These are phyloP conservation scores for Dentipellis fragilis DNA, from an alignment of 768 basidiomycete genomes.

Conservation along the genomic window DNA sequence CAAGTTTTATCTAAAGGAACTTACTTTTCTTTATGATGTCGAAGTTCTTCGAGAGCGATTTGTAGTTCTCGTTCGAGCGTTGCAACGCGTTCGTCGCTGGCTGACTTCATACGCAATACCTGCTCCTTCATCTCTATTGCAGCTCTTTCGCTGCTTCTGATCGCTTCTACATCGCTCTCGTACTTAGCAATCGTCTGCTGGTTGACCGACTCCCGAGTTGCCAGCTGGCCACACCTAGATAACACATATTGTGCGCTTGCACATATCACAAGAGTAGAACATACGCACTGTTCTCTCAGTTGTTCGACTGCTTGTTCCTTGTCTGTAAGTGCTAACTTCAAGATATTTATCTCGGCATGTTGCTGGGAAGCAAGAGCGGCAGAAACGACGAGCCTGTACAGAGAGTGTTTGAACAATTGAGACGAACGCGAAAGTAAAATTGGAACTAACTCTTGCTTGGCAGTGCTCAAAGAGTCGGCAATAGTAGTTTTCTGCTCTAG, in stretches of 20 bases:
- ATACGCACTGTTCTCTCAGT: neutral
- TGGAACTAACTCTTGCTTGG: conserved; percentile 12
- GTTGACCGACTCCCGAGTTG: neutral
- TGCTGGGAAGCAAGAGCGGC: neutral
- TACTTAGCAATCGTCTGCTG: neutral
- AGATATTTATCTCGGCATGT: neutral
- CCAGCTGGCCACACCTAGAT: neutral
- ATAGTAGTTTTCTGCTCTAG: conserved; percentile 5
- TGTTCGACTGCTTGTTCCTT: neutral
- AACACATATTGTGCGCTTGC: no score
- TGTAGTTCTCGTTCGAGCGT: conserved; percentile 4
- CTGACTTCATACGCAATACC: neutral
- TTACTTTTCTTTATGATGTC: conserved; percentile 6
- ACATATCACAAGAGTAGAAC: no score
- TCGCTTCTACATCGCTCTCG: neutral
- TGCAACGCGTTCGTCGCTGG: neutral
- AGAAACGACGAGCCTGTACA: no score
- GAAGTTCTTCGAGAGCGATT: conserved; percentile 1
- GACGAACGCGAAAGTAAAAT: no score
- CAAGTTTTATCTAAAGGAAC: neutral
- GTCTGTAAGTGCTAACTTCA: neutral
- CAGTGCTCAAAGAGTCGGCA: neutral
- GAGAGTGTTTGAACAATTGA: no score
- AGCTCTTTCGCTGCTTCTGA: neutral
- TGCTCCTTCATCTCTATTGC: neutral